Conservation (phyloP, 129 eudicot species). For the Arctium lappa region DNA sequence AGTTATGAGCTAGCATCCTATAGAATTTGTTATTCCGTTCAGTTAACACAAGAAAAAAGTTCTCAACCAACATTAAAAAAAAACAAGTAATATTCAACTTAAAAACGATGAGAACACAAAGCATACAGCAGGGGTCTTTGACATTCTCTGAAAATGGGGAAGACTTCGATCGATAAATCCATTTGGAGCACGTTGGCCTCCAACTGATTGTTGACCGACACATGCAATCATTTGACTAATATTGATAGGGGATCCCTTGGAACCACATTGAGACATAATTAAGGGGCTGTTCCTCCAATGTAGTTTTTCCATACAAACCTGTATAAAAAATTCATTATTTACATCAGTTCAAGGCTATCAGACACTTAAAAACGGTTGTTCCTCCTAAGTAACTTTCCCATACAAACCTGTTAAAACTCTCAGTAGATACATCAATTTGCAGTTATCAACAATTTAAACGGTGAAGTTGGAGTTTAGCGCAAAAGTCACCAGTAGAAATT, state of each 20-base stretch:
- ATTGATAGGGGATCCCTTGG: conserved; percentile 96
- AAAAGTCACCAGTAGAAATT: too few species aligned
- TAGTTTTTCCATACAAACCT: conserved; percentile 80
- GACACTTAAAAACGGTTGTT: background rate
- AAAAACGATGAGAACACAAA: background rate
- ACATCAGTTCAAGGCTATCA: background rate
- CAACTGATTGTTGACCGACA: conserved; percentile 97
- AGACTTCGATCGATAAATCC: conserved; percentile 91
- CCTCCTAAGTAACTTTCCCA: too few species aligned
- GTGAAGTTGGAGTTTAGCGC: too few species aligned
- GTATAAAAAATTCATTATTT: background rate
- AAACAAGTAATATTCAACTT: background rate
- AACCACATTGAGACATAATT: conserved; percentile 98
- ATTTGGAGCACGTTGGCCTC: conserved; percentile 95
- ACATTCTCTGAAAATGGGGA: conserved; percentile 78
- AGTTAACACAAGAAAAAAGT: background rate
- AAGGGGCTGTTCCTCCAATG: conserved; percentile 96
- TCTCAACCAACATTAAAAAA: background rate
- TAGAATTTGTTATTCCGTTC: background rate
- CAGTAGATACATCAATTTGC: too few species aligned
- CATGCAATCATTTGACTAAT: conserved; percentile 99
- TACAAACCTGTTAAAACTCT: too few species aligned
- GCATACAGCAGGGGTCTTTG: conserved; percentile 82
- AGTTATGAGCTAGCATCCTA: background rate
- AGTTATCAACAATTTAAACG: too few species aligned